Evolutionary conservation across 2,329 filamentous ascomycete species (phyloP).

Genomic region (Myriosclerotinia scirpicola): DNA sequence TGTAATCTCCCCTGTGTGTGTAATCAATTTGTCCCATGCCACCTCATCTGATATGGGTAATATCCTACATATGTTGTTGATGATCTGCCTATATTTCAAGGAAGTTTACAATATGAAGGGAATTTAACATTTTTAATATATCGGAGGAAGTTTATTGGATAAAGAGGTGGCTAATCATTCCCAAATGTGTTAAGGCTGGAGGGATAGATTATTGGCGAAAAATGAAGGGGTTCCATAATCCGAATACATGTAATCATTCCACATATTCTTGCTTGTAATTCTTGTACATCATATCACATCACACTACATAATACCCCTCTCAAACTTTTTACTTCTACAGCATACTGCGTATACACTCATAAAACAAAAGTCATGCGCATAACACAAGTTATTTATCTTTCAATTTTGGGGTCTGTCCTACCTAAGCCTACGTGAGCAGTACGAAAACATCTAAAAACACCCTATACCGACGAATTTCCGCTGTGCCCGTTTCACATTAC

Average conservation of each 20-base stretch:
- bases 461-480: background rate
- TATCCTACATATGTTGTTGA: conserved; percentile 28
- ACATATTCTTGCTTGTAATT: conserved; percentile 18
- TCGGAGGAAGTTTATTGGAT: background rate
- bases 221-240: conserved; percentile 12
- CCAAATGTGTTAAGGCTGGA: conserved; percentile 1
- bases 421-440: conserved; percentile 7
- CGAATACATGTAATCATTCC: conserved; percentile 1
- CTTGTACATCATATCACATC: background rate
- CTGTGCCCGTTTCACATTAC: conserved; percentile 3
- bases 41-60: conserved; percentile 33
- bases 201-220: conserved; percentile 11
- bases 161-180: background rate
- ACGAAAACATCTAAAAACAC: background rate
- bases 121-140: background rate
- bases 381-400: conserved; percentile 2
- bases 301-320: conserved; percentile 5
- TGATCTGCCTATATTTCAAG: conserved; percentile 9
- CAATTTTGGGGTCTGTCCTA: conserved; percentile 5
- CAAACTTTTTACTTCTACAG: background rate
- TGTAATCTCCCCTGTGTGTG: background rate
- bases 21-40: conserved; percentile 12
- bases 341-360: conserved; percentile 14
- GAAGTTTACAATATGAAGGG: background rate
- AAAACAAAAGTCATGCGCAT: conserved; percentile 18